Conservation (phyloP, 176 grass and related monocot genomes). For the Musa beccarii region DNA sequence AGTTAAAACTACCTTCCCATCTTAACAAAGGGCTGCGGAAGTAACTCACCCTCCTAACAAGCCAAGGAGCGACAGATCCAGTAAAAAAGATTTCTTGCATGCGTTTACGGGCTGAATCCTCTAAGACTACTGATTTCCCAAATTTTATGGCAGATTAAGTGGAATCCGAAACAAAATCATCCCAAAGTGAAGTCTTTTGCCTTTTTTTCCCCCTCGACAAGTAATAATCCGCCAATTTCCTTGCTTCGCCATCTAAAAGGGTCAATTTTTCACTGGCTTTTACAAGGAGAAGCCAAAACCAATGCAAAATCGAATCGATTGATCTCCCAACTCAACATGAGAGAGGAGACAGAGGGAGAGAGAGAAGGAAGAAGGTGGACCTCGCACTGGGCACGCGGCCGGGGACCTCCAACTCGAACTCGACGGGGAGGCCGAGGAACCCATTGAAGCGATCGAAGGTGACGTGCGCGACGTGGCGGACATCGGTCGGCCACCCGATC, state of each 20-base stretch:
- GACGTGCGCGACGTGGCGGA: conserved; percentile 90
- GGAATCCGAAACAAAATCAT: no score
- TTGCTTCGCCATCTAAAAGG: background rate
- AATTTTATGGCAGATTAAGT: background rate
- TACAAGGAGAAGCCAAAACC: background rate
- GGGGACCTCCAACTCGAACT: conserved; percentile 81
- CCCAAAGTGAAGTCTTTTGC: no score
- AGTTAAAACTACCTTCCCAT: background rate
- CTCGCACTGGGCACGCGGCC: conserved; percentile 53
- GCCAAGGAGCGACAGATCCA: no score
- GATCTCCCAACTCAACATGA: background rate
- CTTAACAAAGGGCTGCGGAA: background rate
- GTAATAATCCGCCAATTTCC: background rate
- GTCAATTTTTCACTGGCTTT: background rate
- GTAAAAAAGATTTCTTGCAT: background rate
- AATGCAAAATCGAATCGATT: no score
- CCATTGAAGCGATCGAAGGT: conserved; percentile 93
- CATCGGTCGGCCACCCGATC: conserved; percentile 33
- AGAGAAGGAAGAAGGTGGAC: background rate
- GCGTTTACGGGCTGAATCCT: background rate
- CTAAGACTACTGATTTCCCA: background rate
- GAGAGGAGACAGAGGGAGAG: background rate
- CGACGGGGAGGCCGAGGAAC: conserved; percentile 83
- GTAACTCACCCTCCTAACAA: no score
- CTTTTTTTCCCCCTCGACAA: background rate